These are phyloP conservation scores for Pythium oligandrum DNA, from an alignment of 352 stramenopile genomes.

Conservation along the genomic window DNA sequence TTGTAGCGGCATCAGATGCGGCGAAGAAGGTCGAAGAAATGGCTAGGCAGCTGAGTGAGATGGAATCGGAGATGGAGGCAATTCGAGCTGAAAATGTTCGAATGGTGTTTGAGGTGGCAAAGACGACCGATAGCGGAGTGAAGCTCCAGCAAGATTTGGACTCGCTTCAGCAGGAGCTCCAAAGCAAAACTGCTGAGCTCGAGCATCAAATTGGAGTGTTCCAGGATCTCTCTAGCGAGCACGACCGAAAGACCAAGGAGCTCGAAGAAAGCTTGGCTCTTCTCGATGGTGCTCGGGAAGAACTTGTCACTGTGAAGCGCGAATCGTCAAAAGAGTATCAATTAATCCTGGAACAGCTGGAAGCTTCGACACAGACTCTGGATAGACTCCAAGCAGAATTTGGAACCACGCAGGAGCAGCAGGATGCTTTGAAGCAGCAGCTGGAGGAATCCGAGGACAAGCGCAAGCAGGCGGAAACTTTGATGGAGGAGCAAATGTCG, in stretches of 20 bases:
- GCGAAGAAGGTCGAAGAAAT: slow-evolving; percentile 23
- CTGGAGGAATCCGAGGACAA: too few species aligned
- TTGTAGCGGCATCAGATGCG: not conserved
- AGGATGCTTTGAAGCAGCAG: too few species aligned
- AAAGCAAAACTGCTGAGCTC: slow-evolving; percentile 3
- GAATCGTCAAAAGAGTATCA: too few species aligned
- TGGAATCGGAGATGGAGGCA: slow-evolving; percentile 42
- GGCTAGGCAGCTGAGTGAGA: slow-evolving; percentile 26
- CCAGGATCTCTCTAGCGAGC: not conserved
- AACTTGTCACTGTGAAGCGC: slow-evolving; percentile 2
- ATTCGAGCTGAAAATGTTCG: slow-evolving; percentile 71
- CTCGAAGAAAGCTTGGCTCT: slow-evolving; percentile 8
- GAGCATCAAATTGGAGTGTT: not conserved
- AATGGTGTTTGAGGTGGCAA: slow-evolving; percentile 73
- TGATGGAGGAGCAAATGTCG: too few species aligned
- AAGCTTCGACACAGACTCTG: not conserved
- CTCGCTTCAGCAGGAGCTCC: slow-evolving; percentile 17
- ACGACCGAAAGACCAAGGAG: not conserved
- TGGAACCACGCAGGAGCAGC: not conserved
- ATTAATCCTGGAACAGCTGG: not conserved
- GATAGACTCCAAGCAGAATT: not conserved
- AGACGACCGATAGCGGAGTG: slow-evolving; percentile 51
- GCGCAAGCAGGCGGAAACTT: too few species aligned
- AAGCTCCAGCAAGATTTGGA: slow-evolving; percentile 54
- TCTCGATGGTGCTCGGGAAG: slow-evolving; percentile 1